Conservation (phyloP, 768 basidiomycete genomes). For the Lepiota brunneoincarnata region DNA sequence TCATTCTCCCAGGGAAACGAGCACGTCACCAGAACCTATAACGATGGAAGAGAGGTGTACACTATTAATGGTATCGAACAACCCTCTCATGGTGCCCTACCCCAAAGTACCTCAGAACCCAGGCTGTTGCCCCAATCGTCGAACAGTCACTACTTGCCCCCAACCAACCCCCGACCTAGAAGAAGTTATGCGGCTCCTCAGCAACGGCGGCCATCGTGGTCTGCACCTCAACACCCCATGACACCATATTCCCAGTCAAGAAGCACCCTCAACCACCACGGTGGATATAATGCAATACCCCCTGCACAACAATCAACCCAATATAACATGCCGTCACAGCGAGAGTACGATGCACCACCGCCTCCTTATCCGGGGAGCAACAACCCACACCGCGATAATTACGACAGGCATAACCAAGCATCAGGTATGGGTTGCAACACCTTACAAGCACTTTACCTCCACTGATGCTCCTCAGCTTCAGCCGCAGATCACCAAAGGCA, state of each 20-base stretch:
- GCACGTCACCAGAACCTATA: constrained; percentile 61
- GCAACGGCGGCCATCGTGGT: no score
- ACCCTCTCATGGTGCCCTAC: constrained; percentile 27
- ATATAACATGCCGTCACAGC: background rate
- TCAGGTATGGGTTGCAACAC: background rate
- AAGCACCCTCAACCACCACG: background rate
- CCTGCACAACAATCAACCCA: background rate
- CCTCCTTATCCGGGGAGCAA: constrained; percentile 1
- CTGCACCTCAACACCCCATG: constrained; percentile 3
- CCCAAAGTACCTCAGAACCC: background rate
- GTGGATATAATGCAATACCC: background rate
- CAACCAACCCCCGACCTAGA: constrained; percentile 5
- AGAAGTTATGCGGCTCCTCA: constrained; percentile 4
- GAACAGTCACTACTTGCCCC: background rate
- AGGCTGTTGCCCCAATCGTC: background rate
- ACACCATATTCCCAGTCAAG: background rate
- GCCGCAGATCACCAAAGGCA: background rate
- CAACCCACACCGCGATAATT: background rate
- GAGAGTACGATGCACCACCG: constrained; percentile 1
- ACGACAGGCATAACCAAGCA: background rate
- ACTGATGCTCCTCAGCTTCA: background rate
- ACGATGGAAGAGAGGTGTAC: constrained; percentile 64
- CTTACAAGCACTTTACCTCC: background rate
- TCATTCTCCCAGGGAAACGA: constrained; percentile 60
- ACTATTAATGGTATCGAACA: constrained; percentile 70